Evolutionary conservation across 352 stramenopile species (phyloP), one percentile per base, ranked within the genome.

Genomic region (Pilasporangium apinafurcum): DNA sequence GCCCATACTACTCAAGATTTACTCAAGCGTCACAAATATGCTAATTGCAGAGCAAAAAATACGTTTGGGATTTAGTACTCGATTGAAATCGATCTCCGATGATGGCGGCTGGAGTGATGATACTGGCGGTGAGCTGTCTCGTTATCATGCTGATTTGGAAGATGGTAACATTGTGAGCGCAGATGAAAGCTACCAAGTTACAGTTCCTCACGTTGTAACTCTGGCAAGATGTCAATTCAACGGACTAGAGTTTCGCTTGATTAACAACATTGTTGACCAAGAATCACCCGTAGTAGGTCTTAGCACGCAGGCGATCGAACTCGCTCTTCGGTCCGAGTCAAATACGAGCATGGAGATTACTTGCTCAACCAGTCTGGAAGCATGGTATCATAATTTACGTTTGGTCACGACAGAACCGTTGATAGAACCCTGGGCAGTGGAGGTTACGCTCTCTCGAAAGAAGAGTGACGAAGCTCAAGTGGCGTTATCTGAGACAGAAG

Each of bases 321-420:
- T 80, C 21, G 26, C 51, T 29, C 27, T 72, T 10, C 43, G 62
- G 31, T 69, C 48, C 12, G 56, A 64, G 32, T 63, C 48, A 4
- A 64, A 59, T 16, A 57, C 53, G 10, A 64, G 56, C 31, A 44
- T 83, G 32, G 59, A 72, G 44, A 18, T 67, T 3, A 45, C 46
- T 10, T 56, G 59, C 16, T 63, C 47, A 9, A 87, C 70, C 25
- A 70, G 46, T 13, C 25, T 76, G 22, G 78, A 95, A 40, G 79
- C 76, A 5, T 87, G 74, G 62, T 95, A 95, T 54, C 77, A 92
- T 46, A 95, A 93, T 34, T 31, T 90, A 24, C 81, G 83, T 33
- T 54, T 95, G 14, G 71, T 93, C 17, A 72, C 70, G 17, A 84
- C 78, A 17, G 83, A 95, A 31, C 83, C 83, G 24, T 59, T 93